A percentile compares a stretch with the other conserved stretches of the same genome.
phyloP scores from a whole-genome alignment of 768 basidiomycete species.

The Phylloporus sp. region DNA sequence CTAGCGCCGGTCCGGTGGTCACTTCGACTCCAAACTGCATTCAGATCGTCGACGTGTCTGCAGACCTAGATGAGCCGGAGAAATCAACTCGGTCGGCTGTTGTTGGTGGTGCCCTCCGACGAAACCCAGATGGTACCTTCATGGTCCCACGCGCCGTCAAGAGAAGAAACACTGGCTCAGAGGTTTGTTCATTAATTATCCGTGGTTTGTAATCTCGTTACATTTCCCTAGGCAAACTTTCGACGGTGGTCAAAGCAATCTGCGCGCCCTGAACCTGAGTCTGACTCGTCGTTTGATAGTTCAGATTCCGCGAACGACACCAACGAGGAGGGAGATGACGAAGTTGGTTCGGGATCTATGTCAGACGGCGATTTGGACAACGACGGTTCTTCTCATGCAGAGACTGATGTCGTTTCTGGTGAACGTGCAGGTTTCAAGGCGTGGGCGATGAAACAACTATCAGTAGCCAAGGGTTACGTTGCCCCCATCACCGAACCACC shows the following conservation, averaged over 20 bases:
- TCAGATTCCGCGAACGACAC: slow-evolving; percentile 72
- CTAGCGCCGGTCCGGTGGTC: slow-evolving; percentile 10
- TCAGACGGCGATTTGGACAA: slow-evolving; percentile 20
- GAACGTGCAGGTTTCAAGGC: slow-evolving; percentile 71
- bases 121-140: slow-evolving; percentile 60
- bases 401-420: slow-evolving; percentile 18
- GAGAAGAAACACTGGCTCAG: slow-evolving; percentile 39
- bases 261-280: slow-evolving; percentile 31
- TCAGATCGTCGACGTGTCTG: slow-evolving; percentile 16
- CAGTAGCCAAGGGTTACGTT: slow-evolving; percentile 40
- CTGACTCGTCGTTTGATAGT: slow-evolving; percentile 71
- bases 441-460: slow-evolving; percentile 84
- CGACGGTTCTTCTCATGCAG: slow-evolving; percentile 14
- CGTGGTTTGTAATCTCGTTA: neutral
- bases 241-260: slow-evolving; percentile 47
- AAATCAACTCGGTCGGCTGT: slow-evolving; percentile 14
- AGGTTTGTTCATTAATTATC: slow-evolving; percentile 36
- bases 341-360: slow-evolving; percentile 12
- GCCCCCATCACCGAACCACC: slow-evolving; percentile 10
- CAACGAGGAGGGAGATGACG: slow-evolving; percentile 24
- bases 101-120: slow-evolving; percentile 64
- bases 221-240: slow-evolving; percentile 34
- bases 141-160: slow-evolving; percentile 46
- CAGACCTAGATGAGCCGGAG: slow-evolving; percentile 9
- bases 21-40: neutral